A percentile compares a stretch with the other conserved stretches of the same genome.
These are phyloP conservation scores for Tuctoria greenei DNA, from an alignment of 176 grass and related monocot genomes.

Conservation along the genomic window DNA sequence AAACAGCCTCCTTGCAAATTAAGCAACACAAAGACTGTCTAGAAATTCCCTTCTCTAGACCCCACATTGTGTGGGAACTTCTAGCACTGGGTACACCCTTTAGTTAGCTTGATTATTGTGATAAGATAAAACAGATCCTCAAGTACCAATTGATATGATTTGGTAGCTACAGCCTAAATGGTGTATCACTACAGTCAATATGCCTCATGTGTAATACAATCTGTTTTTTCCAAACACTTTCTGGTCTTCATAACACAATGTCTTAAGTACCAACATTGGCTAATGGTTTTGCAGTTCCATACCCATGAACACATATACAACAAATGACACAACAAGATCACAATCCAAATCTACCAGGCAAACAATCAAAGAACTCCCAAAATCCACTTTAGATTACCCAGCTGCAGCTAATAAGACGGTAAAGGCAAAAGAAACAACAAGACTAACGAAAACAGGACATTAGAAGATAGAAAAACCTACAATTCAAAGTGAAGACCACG, in stretches of 20 bases:
- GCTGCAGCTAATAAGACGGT: not conserved
- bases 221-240: not conserved
- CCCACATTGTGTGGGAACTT: too few species aligned
- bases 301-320: too few species aligned
- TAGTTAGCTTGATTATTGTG: not conserved
- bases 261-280: too few species aligned
- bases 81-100: too few species aligned
- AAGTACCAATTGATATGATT: not conserved
- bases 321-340: too few species aligned
- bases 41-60: too few species aligned
- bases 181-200: not conserved
- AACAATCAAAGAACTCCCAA: not conserved
- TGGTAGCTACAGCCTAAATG: not conserved
- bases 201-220: not conserved
- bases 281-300: too few species aligned
- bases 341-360: not conserved
- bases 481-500: not conserved
- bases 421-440: not conserved
- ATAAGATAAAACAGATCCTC: not conserved
- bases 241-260: too few species aligned
- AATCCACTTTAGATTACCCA: not conserved
- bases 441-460: not conserved
- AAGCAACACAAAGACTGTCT: too few species aligned
- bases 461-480: constrained; percentile 6
- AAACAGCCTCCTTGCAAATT: too few species aligned